Evolutionary conservation across 2,329 filamentous ascomycete species (phyloP).

Genomic region (Sporothrix mexicana): DNA sequence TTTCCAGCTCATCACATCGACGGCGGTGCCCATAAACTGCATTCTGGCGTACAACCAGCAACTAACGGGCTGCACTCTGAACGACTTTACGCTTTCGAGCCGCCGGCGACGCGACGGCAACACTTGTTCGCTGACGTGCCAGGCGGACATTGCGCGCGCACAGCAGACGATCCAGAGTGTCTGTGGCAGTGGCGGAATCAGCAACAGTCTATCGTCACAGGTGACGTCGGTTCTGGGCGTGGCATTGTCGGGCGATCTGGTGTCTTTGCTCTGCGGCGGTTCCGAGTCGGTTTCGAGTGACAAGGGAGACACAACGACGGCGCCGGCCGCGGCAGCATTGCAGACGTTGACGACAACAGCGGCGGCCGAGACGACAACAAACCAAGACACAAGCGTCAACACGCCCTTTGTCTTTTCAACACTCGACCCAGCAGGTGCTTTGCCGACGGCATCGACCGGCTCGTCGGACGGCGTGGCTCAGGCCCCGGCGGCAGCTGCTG

Average conservation of each 20-base stretch:
- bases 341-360: neutral
- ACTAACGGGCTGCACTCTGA: slow-evolving; percentile 46
- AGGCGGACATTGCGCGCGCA: slow-evolving; percentile 71
- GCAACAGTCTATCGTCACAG: slow-evolving; percentile 39
- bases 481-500: slow-evolving; percentile 20
- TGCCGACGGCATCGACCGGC: neutral
- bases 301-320: neutral
- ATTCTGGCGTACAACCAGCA: slow-evolving; percentile 51
- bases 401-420: slow-evolving; percentile 21
- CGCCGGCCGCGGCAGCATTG: slow-evolving; percentile 9
- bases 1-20: slow-evolving; percentile 50
- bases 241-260: slow-evolving; percentile 47
- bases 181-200: slow-evolving; percentile 69
- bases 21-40: slow-evolving; percentile 48
- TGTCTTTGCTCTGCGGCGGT: slow-evolving; percentile 46
- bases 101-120: slow-evolving; percentile 36
- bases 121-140: slow-evolving; percentile 50
- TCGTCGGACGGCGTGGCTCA: slow-evolving; percentile 12
- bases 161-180: slow-evolving; percentile 72
- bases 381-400: neutral
- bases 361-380: neutral
- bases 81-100: slow-evolving; percentile 45
- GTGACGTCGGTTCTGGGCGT: slow-evolving; percentile 47
- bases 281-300: neutral
- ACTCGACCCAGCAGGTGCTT: neutral